phyloP scores from a whole-genome alignment of 164 flowering plant genomes.

The Dillenia turbinata region DNA sequence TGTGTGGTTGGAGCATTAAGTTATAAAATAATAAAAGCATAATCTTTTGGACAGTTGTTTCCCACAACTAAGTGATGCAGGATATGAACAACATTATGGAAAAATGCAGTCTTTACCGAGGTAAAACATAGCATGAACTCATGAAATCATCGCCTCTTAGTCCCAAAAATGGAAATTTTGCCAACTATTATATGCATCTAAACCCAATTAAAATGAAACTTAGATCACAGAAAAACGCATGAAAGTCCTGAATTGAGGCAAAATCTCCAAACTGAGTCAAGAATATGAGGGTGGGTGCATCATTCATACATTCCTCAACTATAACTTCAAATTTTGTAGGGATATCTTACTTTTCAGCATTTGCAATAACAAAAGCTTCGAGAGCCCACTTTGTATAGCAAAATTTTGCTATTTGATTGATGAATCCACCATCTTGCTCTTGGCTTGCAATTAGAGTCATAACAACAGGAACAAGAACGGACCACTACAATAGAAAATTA shows the following conservation, averaged over 20 bases:
- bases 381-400: slow-evolving; percentile 92
- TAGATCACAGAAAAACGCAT: too few relatives aligned
- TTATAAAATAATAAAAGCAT: neutral
- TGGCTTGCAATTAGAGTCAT: slow-evolving; percentile 82
- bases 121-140: neutral
- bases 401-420: slow-evolving; percentile 36
- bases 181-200: neutral
- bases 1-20: neutral
- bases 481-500: slow-evolving; percentile 61
- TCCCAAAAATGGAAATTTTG: neutral
- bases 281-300: too few relatives aligned
- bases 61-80: neutral
- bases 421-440: slow-evolving; percentile 17
- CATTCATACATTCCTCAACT: neutral
- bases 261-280: too few relatives aligned
- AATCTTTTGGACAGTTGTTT: neutral
- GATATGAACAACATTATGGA: neutral
- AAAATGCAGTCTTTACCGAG: neutral
- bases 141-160: neutral
- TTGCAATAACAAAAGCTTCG: slow-evolving; percentile 88
- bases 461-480: slow-evolving; percentile 93
- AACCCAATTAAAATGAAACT: neutral
- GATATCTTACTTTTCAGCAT: slow-evolving; percentile 69
- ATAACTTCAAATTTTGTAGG: neutral
- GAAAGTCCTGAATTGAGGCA: too few relatives aligned